Base-by-base conservation (phyloP, 1,284 basidiomycete species). In the Fistulinella staudtii region DNA sequence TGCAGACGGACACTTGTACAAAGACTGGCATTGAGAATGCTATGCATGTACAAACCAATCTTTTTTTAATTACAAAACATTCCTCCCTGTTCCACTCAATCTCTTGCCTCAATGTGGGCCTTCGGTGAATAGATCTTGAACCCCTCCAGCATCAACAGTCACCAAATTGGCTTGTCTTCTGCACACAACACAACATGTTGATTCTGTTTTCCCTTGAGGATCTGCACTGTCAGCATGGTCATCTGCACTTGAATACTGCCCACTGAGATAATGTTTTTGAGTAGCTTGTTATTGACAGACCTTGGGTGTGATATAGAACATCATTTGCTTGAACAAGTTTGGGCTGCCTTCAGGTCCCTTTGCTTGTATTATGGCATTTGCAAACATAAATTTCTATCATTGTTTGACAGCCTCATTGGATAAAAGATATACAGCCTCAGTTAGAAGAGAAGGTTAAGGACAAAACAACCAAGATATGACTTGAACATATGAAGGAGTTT, bases 301-400 rank as follows among this genome's bases (percentile, higher is more conserved):
- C 46, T 74, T 79, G 0, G 76, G 72, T 0, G 87, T 91, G 43
- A 89, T 65, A 54, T 88, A 90, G 66, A 93, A 89, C 0, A 72
- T 77, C 59, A 77, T 76, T 4, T 76, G 76, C 7, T 72, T 67
- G 46, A 93, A 79, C 1, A 92, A 59, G 30, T 61, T 69, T 34
- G 70, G 66, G 9, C 77, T 77, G 15, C 68, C 60, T 20, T 68
- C 62, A 15, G 69, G 58, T 17, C 37, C 46, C 54, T 73, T 76
- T 1, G 86, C 82, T 3, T 80, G 72, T 21, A 60, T 58, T 9
- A 90, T 64, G 0, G 83, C 77, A 5, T 82, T 76, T 0, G 59
- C 54, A 2, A 92, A 73, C 29, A 74, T 77, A 65, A 89, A 79
- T 1, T 66, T 66, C 60, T 79, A 82, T 56, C 82, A 86, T 45